Evolutionary conservation across 1,284 basidiomycete genomes (phyloP), one percentile per base, ranked within the genome.

Genomic region (Heterobasidion occidentale): DNA sequence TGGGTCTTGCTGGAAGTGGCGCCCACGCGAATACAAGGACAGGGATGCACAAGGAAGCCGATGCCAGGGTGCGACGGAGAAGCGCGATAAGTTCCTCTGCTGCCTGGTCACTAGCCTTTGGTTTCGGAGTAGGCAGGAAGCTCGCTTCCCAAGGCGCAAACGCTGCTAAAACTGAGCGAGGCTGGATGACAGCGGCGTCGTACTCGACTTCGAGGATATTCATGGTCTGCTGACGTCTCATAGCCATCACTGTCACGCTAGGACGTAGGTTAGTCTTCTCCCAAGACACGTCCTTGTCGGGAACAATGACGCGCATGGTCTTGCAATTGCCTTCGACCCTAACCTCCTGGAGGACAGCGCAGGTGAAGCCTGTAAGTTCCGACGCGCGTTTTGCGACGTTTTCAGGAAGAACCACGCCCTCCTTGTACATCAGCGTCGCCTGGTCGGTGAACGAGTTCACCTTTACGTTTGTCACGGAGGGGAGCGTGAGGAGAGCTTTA

Each of bases 11-110:
- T 7, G 69, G 71, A 9, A 77, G 67, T 3, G 71, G 70, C 3
- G 75, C 74, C 77, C 77, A 78, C 1, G 76, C 67, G 62, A 78
- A 67, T 38, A 78, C 63, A 9, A 78, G 68, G 9, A 79, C 73
- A 0, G 77, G 77, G 42, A 77, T 68, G 17, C 72, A 73, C 19
- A 77, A 63, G 17, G 67, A 17, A 11, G 65, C 65, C 11, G 70
- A 73, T 8, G 67, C 38, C 17, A 64, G 58, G 1, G 72, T 74
- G 33, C 74, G 71, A 7, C 51, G 44, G 19, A 63, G 48, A 9
- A 60, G 54, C 36, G 51, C 36, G 7, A 14, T 20, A 7, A 62
- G 51, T n/a, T 60, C 59, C 33, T 45, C 52, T 17, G 17, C 12
- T 12, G 53, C 54, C 17, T 57, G 55, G 15, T 19, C 51, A 33